These are phyloP conservation scores for Apiospora aurea DNA, from an alignment of 2,329 filamentous ascomycete species.

Conservation along the genomic window DNA sequence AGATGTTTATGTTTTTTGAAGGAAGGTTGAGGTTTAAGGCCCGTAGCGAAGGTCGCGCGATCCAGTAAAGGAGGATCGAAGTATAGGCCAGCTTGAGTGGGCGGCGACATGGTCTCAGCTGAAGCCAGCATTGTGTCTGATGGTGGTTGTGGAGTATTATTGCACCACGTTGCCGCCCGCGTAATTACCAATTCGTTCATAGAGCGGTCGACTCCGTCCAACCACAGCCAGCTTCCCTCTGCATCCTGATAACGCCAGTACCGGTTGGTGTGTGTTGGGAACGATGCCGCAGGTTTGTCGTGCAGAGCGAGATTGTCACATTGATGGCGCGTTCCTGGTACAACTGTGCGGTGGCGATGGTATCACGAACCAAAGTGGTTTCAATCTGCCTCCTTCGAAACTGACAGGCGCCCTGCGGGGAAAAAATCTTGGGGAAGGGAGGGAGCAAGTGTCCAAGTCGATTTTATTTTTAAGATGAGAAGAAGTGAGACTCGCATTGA, in stretches of 20 bases:
- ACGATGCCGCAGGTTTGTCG: constrained; percentile 10
- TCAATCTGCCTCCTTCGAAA: neutral
- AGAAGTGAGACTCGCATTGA: constrained; percentile 15
- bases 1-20: constrained; percentile 50
- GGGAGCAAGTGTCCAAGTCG: neutral
- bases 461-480: constrained; percentile 5
- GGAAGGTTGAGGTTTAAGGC: constrained; percentile 36
- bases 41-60: constrained; percentile 35
- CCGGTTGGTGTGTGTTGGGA: constrained; percentile 15
- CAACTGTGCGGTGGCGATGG: constrained; percentile 17
- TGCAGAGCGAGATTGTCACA: constrained; percentile 16
- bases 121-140: constrained; percentile 44
- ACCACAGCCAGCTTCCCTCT: neutral
- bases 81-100: constrained; percentile 39
- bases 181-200: constrained; percentile 28
- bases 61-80: constrained; percentile 37
- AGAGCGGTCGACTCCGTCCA: constrained; percentile 24
- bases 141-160: constrained; percentile 24
- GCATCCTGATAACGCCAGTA: constrained; percentile 22
- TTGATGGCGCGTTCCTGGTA: constrained; percentile 19
- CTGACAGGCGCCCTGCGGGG: neutral
- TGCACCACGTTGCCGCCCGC: constrained; percentile 28
- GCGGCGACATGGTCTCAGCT: constrained; percentile 37
- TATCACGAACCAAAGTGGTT: constrained; percentile 11
- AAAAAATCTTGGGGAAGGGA: neutral